Conservation (phyloP, 2,329 filamentous ascomycete species). For the Geosmithia flava region DNA sequence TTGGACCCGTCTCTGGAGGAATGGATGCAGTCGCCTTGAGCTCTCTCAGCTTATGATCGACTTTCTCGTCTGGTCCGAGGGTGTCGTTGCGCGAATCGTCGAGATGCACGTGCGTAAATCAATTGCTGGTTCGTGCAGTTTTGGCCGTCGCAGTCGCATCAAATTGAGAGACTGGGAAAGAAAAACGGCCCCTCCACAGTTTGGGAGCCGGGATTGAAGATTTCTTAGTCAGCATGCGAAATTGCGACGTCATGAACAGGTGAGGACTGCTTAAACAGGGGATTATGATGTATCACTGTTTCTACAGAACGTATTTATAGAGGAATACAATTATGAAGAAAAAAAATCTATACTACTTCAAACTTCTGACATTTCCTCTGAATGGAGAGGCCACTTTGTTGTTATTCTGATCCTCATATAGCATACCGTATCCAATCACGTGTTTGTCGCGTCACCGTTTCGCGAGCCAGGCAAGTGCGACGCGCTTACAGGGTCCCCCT, state of each 20-base stretch:
- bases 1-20: neutral
- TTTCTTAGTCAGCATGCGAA: neutral
- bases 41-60: neutral
- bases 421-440: neutral
- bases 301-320: neutral
- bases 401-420: neutral
- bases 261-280: too few species aligned
- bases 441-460: neutral
- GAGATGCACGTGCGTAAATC: neutral
- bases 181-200: neutral
- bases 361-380: neutral
- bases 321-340: neutral
- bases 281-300: too few species aligned
- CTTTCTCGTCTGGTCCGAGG: neutral
- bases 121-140: neutral
- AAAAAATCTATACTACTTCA: neutral
- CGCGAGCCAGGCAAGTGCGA: neutral
- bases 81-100: neutral
- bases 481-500: neutral
- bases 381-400: too few species aligned
- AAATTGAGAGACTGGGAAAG: neutral
- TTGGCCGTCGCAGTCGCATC: neutral
- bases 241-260: neutral
- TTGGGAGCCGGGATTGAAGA: neutral
- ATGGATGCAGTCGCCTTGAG: neutral